These are phyloP conservation scores for Dipteronia sinensis DNA, from an alignment of 345 rosid genomes.

Conservation along the genomic window DNA sequence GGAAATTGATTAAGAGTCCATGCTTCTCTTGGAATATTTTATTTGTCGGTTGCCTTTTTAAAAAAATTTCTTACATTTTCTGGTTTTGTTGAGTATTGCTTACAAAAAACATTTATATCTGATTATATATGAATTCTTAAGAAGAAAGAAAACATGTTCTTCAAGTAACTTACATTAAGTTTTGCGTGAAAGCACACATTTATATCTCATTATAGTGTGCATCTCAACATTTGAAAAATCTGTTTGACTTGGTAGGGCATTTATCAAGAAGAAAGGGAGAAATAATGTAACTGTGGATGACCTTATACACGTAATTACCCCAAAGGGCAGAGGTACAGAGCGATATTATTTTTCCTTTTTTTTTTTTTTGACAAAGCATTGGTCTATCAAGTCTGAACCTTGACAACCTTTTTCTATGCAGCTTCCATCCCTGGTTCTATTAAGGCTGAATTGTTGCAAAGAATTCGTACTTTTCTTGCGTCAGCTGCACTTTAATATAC, in stretches of 20 bases:
- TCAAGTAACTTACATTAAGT: too few species aligned
- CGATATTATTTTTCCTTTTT: not conserved
- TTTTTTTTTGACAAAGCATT: not conserved
- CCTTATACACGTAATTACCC: slow-evolving; percentile 48
- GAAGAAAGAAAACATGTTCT: too few species aligned
- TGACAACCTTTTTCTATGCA: slow-evolving; percentile 29
- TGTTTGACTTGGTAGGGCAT: slow-evolving; percentile 21
- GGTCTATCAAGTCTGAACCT: not conserved
- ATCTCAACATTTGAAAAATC: not conserved
- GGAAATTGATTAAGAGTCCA: too few species aligned
- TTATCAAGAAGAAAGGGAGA: slow-evolving; percentile 52
- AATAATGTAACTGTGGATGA: slow-evolving; percentile 53
- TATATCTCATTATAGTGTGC: not conserved
- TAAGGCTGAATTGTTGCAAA: slow-evolving; percentile 59
- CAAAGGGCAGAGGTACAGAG: slow-evolving; percentile 52
- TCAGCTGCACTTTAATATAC: slow-evolving; percentile 42
- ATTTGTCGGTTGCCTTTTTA: too few species aligned
- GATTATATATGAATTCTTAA: too few species aligned
- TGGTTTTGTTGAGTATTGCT: too few species aligned
- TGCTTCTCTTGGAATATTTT: too few species aligned
- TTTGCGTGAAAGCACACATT: not conserved
- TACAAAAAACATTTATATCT: too few species aligned
- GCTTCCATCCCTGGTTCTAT: slow-evolving; percentile 55
- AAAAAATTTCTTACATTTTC: too few species aligned
- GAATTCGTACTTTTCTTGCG: slow-evolving; percentile 45